A percentile compares a stretch with the other conserved stretches of the same genome.
phyloP scores from a whole-genome alignment of 108 stramenopile species.

The Nitzschia palea region DNA sequence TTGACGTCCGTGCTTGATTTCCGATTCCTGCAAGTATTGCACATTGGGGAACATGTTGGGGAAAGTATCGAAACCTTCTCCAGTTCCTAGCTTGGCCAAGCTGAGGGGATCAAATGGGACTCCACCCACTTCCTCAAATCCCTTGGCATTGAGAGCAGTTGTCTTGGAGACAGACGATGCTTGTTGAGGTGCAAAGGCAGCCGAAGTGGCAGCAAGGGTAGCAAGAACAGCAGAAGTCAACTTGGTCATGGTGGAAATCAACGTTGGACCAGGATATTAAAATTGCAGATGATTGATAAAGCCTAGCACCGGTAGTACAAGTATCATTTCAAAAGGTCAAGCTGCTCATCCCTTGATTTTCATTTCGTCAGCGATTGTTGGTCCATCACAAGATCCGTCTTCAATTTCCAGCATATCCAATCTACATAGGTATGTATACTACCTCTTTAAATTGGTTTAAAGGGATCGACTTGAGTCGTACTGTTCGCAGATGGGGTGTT shows the following conservation, averaged over 20 bases:
- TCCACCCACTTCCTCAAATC: conserved; percentile 51
- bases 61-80: conserved; percentile 74
- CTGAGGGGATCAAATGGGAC: conserved; percentile 61
- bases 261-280: no score
- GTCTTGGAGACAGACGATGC: conserved; percentile 4
- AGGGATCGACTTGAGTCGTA: no score
- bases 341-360: neutral
- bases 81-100: conserved; percentile 50
- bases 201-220: conserved; percentile 42
- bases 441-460: no score
- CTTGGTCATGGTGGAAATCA: conserved; percentile 50
- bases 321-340: no score
- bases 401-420: no score
- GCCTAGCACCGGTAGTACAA: no score
- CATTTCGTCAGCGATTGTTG: conserved; percentile 2
- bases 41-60: conserved; percentile 90
- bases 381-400: neutral
- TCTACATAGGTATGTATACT: no score
- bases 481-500: no score
- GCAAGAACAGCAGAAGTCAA: conserved; percentile 40
- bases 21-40: conserved; percentile 86
- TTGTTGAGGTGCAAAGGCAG: conserved; percentile 56
- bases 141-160: conserved; percentile 45
- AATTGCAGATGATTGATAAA: no score
- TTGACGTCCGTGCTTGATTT: conserved; percentile 94